Evolutionary conservation across 2,329 filamentous ascomycete genomes (phyloP), one percentile per base, ranked within the genome.

Genomic region (Chaetomium strumarium): DNA sequence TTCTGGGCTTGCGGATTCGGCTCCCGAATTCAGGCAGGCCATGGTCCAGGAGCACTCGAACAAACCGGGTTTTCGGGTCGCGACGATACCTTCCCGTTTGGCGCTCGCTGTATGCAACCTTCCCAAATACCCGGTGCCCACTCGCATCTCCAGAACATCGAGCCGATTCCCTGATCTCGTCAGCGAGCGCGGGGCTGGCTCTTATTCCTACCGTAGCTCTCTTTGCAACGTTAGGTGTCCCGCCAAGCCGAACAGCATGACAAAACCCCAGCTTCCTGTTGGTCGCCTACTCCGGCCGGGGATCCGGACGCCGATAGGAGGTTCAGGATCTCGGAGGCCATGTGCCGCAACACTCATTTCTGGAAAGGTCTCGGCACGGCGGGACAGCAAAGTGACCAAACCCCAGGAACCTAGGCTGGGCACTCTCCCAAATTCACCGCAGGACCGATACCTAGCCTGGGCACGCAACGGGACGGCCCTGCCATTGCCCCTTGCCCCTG

Each of bases 301-400:
- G 29, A 12, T 34, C 34, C 46, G 51, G 43, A 17, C 40, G 40
- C 17, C 31, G n/a, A 37, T 7, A 17, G 10, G 37, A 51, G 46
- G 37, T 36, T 36, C 36, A 29, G 24, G 43, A 46, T 49, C 31
- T 53, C 61, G 61, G 61, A 62, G 56, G 41, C 29, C 11, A 48
- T 11, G 36, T 51, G 48, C 61, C 61, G 61, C 31, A 46, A 8
- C 37, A 13, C 2, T 53, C 57, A 29, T 56, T 61, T 63, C 40
- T 45, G 61, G 58, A 55, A 60, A 49, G 55, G 60, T 38, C 42
- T 47, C 61, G 61, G 61, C 58, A 59, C 41, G 49, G 46, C 61
- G 61, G 61, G 61, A 63, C 13, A 16, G 7, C 34, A 37, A 37
- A n/a, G 7, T 14, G 52, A 42, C 52, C 52, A 46, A 56, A 49